Base-by-base conservation (phyloP, 139 green algal genomes). In the Diplosphaera chodatii region DNA sequence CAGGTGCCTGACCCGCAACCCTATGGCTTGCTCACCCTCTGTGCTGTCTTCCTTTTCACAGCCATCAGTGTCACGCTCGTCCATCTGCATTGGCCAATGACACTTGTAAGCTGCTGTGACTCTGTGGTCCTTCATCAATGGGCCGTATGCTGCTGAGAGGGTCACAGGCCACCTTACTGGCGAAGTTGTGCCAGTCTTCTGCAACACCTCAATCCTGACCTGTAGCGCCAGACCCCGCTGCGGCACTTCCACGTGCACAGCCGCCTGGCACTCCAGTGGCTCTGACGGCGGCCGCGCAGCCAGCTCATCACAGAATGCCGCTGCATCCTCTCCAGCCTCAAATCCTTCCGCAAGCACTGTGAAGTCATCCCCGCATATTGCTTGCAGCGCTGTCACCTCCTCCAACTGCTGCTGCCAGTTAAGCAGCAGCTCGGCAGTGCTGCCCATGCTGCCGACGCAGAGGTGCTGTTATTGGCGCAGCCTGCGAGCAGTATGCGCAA, bases 371-470 rank as follows among this genome's bases (percentile, higher is more conserved):
- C 71, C 84, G 32, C 78, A 85, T 8, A 91, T 90, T 20, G 84
- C 77, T 6, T 79, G 75, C 31, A 92, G 77, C 3, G 86, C 86
- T 31, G 84, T 32, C 63, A 93, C 63, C 74, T 92, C 87, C 34
- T 92, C 87, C n/a, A 89, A 27, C 71, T 89, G 80, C 67, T 77
- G 30, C 66, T 86, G 74, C 86, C 87, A 91, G 74, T 87, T 77
- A 18, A 86, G 78, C 59, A 32, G 37, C 37, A 10, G 8, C 37
- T 48, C 37, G 37, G 37, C 37, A 48, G 10, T 48, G 37, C 37
- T 48, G 37, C 37, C 31, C 33, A 30, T 15, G 22, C n/a, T n/a
- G 66, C 34, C 30, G 41, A 20, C 18, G 27, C n/a, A 20, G 68
- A 4, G 4, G 55, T 1, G 28, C 23, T 64, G 40, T n/a, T n/a